These are phyloP conservation scores for Aspergillus sp. DNA, from an alignment of 2,329 filamentous ascomycete species.

Conservation along the genomic window DNA sequence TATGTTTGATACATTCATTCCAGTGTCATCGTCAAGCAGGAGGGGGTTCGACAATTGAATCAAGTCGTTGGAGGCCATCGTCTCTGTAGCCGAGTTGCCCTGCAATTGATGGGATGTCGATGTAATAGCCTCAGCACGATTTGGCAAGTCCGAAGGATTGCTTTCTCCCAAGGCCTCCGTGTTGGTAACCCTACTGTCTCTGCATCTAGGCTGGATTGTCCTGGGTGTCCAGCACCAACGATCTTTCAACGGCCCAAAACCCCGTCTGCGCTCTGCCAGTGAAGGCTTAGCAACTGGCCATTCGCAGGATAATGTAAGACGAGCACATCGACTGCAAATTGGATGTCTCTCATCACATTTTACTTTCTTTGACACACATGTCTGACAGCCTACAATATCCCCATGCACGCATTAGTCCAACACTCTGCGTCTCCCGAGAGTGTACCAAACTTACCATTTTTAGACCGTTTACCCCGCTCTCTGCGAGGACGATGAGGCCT, in stretches of 20 bases:
- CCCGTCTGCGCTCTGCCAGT: conserved; percentile 7
- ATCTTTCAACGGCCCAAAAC: conserved; percentile 11
- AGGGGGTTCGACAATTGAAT: too few species aligned
- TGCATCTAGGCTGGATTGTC: conserved; percentile 1
- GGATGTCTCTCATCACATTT: conserved; percentile 12
- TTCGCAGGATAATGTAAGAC: conserved; percentile 7
- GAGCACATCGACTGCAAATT: conserved; percentile 6
- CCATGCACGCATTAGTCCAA: too few species aligned
- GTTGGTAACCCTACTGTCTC: not conserved
- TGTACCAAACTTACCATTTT: conserved; percentile 5
- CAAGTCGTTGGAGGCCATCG: too few species aligned
- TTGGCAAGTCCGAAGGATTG: too few species aligned
- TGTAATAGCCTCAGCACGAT: too few species aligned
- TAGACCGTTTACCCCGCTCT: conserved; percentile 8
- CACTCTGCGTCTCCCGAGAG: too few species aligned
- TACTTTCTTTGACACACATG: conserved; percentile 9
- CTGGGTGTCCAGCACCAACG: conserved; percentile 5
- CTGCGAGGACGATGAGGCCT: conserved; percentile 5
- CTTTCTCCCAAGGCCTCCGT: too few species aligned
- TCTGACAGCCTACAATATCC: conserved; percentile 6
- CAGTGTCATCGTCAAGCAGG: too few species aligned
- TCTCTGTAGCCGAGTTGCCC: too few species aligned
- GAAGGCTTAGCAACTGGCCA: conserved; percentile 7
- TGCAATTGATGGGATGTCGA: too few species aligned
- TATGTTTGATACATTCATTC: too few species aligned